Conservation (phyloP, 2,329 filamentous ascomycete genomes). For the Exophiala dermatitidis region DNA sequence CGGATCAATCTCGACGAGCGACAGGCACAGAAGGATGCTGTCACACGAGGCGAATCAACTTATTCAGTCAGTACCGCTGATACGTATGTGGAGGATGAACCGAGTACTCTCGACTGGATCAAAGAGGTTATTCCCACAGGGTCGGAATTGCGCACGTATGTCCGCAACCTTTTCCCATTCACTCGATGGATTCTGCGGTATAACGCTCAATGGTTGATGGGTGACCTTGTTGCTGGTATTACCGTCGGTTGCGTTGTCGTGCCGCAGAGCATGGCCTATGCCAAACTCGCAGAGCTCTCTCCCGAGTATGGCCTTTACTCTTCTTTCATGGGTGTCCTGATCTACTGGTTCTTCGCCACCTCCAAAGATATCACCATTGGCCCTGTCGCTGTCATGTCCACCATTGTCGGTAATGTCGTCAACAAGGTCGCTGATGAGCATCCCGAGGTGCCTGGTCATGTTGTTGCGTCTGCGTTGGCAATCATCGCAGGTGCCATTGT, state of each 20-base stretch:
- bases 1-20: conserved; percentile 73
- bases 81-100: conserved; percentile 75
- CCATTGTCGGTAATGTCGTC: conserved; percentile 77
- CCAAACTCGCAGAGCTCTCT: conserved; percentile 69
- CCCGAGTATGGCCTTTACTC: conserved; percentile 85
- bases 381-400: conserved; percentile 92
- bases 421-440: conserved; percentile 51
- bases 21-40: conserved; percentile 50
- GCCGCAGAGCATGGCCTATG: conserved; percentile 96
- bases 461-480: conserved; percentile 70
- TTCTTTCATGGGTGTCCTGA: conserved; percentile 87
- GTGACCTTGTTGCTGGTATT: conserved; percentile 79
- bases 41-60: conserved; percentile 70
- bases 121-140: conserved; percentile 54
- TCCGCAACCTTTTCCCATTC: conserved; percentile 75
- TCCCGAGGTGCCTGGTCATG: conserved; percentile 52
- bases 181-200: conserved; percentile 81
- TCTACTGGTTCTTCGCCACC: conserved; percentile 98
- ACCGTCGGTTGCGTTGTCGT: conserved; percentile 75
- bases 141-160: conserved; percentile 52
- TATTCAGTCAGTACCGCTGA: conserved; percentile 67
- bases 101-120: conserved; percentile 67
- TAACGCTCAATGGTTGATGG: conserved; percentile 79
- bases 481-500: conserved; percentile 73
- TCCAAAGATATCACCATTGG: conserved; percentile 98